phyloP scores from a whole-genome alignment of 2,329 filamentous ascomycete genomes.

The Ceratocystis lukuohia region DNA sequence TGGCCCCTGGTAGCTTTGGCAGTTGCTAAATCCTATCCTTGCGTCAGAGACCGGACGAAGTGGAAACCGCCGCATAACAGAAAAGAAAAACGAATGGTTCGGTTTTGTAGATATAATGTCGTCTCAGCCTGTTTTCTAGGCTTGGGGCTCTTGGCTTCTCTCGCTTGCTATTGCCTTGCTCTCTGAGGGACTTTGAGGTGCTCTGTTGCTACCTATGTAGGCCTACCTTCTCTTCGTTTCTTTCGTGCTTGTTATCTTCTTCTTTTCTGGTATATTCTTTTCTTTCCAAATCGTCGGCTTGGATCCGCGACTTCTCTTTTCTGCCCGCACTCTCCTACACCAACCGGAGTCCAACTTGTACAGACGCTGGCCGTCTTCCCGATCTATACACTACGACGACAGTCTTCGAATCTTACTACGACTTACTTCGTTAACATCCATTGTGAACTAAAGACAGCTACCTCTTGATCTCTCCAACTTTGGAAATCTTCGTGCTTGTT shows the following conservation, averaged over 20 bases:
- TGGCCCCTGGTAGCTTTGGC: neutral
- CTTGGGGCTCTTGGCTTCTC: neutral
- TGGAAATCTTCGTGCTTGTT: neutral
- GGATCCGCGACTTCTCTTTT: constrained; percentile 9
- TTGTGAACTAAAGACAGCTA: neutral
- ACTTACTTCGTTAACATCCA: neutral
- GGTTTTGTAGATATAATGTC: neutral
- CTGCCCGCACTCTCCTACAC: neutral
- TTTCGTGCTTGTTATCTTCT: neutral
- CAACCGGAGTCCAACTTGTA: neutral
- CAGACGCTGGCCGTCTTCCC: constrained; percentile 14
- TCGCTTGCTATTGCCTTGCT: neutral
- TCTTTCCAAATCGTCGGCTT: constrained; percentile 8
- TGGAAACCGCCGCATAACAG: neutral
- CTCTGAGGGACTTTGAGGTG: neutral
- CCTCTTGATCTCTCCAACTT: neutral
- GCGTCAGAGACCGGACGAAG: neutral
- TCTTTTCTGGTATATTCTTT: constrained; percentile 1
- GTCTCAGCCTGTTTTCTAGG: neutral
- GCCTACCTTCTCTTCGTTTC: neutral
- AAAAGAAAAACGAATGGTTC: neutral
- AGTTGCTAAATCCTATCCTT: constrained; percentile 4
- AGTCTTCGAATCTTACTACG: neutral
- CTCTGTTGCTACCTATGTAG: neutral
- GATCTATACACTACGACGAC: neutral